phyloP scores from a whole-genome alignment of 768 basidiomycete genomes.

The Trametes meyenii region DNA sequence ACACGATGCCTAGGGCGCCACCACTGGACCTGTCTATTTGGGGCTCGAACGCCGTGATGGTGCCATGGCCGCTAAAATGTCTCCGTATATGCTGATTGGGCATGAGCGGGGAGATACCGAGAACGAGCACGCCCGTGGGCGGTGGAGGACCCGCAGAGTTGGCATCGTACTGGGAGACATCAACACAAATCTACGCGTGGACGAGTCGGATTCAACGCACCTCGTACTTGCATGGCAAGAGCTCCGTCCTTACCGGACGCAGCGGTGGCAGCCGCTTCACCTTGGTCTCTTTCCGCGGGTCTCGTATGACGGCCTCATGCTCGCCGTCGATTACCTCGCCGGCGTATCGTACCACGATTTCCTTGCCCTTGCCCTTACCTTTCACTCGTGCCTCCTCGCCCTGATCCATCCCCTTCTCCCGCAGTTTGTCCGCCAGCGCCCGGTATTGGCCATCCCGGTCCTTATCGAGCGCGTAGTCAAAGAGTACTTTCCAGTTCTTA shows the following conservation, averaged over 20 bases:
- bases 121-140: conserved; percentile 71
- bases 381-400: conserved; percentile 48
- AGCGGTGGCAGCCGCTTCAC: conserved; percentile 31
- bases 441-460: conserved; percentile 44
- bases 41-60: conserved; percentile 66
- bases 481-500: conserved; percentile 64
- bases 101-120: conserved; percentile 71
- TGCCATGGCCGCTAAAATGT: conserved; percentile 66
- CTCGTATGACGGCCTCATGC: conserved; percentile 44
- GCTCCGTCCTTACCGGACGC: conserved; percentile 40
- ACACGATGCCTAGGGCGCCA: conserved; percentile 79
- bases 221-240: conserved; percentile 57
- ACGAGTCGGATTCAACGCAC: conserved; percentile 39
- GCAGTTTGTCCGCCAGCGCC: conserved; percentile 45
- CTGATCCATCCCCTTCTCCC: conserved; percentile 31
- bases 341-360: conserved; percentile 53
- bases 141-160: conserved; percentile 75
- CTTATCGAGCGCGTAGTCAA: conserved; percentile 59
- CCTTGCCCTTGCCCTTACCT: conserved; percentile 68
- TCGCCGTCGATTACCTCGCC: conserved; percentile 56
- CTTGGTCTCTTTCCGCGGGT: conserved; percentile 57
- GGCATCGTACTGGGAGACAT: conserved; percentile 63
- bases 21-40: conserved; percentile 84
- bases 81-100: conserved; percentile 65
- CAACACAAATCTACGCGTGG: background rate